Conservation (phyloP, 768 basidiomycete species). For the Suillus sp. region DNA sequence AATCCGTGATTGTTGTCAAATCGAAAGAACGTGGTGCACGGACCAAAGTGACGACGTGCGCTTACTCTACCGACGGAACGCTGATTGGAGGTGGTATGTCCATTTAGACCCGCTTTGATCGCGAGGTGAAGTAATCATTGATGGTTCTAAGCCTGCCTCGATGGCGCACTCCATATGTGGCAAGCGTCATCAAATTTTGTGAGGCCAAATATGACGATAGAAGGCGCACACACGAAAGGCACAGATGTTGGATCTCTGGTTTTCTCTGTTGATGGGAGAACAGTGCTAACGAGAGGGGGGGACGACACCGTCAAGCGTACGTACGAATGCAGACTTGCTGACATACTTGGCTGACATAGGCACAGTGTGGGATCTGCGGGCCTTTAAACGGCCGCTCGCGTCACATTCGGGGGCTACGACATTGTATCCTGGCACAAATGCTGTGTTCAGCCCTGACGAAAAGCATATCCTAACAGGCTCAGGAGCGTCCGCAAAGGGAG, state of each 20-base stretch:
- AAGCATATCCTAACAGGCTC: slow-evolving; percentile 85
- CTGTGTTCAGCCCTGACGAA: slow-evolving; percentile 94
- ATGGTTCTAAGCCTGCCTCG: slow-evolving; percentile 67
- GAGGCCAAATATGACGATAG: slow-evolving; percentile 82
- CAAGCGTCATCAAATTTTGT: slow-evolving; percentile 91
- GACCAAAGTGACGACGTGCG: slow-evolving; percentile 86
- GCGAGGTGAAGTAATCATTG: slow-evolving; percentile 10
- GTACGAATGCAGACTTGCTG: slow-evolving; percentile 36
- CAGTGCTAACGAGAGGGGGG: slow-evolving; percentile 85
- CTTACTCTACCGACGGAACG: slow-evolving; percentile 88
- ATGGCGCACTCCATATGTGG: slow-evolving; percentile 95
- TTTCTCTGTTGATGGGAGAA: slow-evolving; percentile 87
- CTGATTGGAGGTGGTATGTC: slow-evolving; percentile 83
- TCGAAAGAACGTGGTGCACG: slow-evolving; percentile 93
- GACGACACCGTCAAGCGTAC: slow-evolving; percentile 95
- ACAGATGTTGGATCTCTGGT: slow-evolving; percentile 85
- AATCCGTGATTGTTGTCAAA: slow-evolving; percentile 94
- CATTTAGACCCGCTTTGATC: slow-evolving; percentile 17
- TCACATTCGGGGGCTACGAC: slow-evolving; percentile 66
- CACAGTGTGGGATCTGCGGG: slow-evolving; percentile 91
- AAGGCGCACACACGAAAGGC: slow-evolving; percentile 84
- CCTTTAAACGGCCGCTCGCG: slow-evolving; percentile 87
- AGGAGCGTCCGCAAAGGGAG: slow-evolving; percentile 66
- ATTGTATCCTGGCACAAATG: slow-evolving; percentile 90
- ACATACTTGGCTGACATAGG: slow-evolving; percentile 8